Percentiles rank a stretch among this genome's conserved stretches.
These are phyloP conservation scores for Curvularia verruculosa DNA, from an alignment of 2,329 filamentous ascomycete genomes.

Conservation along the genomic window DNA sequence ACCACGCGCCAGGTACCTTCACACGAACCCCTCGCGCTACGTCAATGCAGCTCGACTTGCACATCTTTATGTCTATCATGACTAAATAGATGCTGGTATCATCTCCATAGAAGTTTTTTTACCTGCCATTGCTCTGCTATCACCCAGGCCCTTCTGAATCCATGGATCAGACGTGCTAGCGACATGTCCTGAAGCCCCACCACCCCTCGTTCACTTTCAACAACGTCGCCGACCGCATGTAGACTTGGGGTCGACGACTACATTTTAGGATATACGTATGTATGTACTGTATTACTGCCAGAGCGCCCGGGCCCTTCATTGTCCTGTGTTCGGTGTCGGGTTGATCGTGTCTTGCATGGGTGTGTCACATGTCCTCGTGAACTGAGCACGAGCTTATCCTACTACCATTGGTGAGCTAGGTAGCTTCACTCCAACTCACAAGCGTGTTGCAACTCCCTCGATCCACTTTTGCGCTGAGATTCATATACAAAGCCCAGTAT, in stretches of 20 bases:
- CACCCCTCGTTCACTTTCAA: conserved; percentile 16
- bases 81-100: background rate
- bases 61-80: background rate
- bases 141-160: background rate
- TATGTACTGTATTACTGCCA: too few species aligned
- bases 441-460: conserved; percentile 1
- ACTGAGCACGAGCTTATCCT: conserved; percentile 31
- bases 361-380: conserved; percentile 30
- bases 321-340: background rate
- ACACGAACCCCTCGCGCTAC: conserved; percentile 15
- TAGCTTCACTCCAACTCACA: conserved; percentile 14
- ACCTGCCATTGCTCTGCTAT: background rate
- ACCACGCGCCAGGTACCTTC: conserved; percentile 1
- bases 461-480: background rate
- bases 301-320: background rate
- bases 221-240: conserved; percentile 1
- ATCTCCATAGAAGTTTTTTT: background rate
- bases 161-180: background rate
- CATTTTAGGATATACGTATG: background rate
- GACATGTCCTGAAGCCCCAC: conserved; percentile 17
- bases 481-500: conserved; percentile 21
- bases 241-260: background rate
- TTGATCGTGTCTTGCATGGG: background rate
- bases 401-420: conserved; percentile 16
- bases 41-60: conserved; percentile 13